phyloP scores from a whole-genome alignment of 2,329 filamentous ascomycete species.

The Diaporthe batatas region DNA sequence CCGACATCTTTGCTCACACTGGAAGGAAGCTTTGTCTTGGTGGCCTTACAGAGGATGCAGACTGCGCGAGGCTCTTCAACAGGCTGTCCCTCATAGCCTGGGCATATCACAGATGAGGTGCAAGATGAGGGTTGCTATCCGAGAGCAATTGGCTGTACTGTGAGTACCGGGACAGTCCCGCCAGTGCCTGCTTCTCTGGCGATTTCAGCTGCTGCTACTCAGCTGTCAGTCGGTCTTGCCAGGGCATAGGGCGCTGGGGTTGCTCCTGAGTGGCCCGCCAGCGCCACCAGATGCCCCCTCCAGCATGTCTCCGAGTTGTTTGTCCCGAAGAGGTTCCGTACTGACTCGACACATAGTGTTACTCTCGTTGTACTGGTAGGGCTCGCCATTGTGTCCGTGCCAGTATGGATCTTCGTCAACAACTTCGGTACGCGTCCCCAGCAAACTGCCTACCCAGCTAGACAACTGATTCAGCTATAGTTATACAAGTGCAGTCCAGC shows the following conservation, averaged over 20 bases:
- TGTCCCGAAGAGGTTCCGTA: background rate
- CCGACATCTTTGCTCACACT: background rate
- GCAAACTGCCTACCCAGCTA: background rate
- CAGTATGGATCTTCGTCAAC: conserved; percentile 75
- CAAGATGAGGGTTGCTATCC: conserved; percentile 86
- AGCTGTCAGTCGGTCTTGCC: background rate
- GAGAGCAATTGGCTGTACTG: conserved; percentile 86
- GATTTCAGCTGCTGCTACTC: background rate
- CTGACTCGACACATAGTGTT: conserved; percentile 58
- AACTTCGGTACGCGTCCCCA: conserved; percentile 52
- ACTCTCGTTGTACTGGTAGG: conserved; percentile 80
- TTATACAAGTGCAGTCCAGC: conserved; percentile 65
- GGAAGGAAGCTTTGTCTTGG: background rate
- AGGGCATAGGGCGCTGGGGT: background rate
- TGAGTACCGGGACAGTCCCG: conserved; percentile 1
- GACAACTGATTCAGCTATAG: conserved; percentile 44
- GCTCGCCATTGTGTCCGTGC: conserved; percentile 83
- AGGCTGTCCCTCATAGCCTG: conserved; percentile 50
- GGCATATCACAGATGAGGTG: conserved; percentile 38
- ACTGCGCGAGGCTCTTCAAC: conserved; percentile 43
- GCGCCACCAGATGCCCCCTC: background rate
- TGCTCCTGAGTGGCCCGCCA: background rate
- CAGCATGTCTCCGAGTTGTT: background rate
- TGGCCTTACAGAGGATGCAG: conserved; percentile 49
- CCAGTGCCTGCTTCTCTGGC: no score